Base-by-base conservation (phyloP, 805 yeast genomes). In the Suhomyces emberorum region DNA sequence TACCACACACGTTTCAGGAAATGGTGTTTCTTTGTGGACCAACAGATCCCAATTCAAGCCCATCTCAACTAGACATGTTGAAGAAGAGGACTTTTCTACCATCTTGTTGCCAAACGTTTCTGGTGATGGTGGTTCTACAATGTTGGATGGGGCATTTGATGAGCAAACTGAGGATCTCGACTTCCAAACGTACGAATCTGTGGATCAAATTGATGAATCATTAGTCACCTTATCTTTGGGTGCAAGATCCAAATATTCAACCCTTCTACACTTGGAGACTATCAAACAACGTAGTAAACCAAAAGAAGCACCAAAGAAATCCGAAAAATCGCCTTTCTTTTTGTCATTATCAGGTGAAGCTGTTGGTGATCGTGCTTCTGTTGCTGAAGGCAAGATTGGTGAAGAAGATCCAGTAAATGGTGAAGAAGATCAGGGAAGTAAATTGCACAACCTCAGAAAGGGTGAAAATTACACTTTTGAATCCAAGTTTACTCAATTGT, bases 21-120 rank as follows among this genome's bases (percentile, higher is more conserved):
- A 84, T 42, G 98, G 98, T 19, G 81, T 93, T 41, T 79, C 85
- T 35, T 65, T 95, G 38, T 93, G 99, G 99, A 83, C 95, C 5
- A 88, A 89, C 57, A 74, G 81, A 51, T 79, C 96, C 0, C 95
- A 88, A 61, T 88, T 89, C 59, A 74, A 68, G 44, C 79, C 87
- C 0, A 72, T 87, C 12, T 79, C 91, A 1, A 78, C 88, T 1
- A 77, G 89, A 48, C 84, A 78, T 39, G 70, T 91, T 18, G 81
- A 81, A 31, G 93, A 83, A 47, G 79, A 76, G 9, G 93, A 84
- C 15, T 89, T 88, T 48, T 63, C 77, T 3, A 65, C 61, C 27
- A 70, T 81, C 2, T 59, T 74, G 12, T 62, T 88, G 54, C 96
- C 97, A 6, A 83, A 82, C 40, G 77, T 76, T 15, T 73, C 95